phyloP scores from a whole-genome alignment of 2,329 filamentous ascomycete genomes.

The Monilinia aucupariae region DNA sequence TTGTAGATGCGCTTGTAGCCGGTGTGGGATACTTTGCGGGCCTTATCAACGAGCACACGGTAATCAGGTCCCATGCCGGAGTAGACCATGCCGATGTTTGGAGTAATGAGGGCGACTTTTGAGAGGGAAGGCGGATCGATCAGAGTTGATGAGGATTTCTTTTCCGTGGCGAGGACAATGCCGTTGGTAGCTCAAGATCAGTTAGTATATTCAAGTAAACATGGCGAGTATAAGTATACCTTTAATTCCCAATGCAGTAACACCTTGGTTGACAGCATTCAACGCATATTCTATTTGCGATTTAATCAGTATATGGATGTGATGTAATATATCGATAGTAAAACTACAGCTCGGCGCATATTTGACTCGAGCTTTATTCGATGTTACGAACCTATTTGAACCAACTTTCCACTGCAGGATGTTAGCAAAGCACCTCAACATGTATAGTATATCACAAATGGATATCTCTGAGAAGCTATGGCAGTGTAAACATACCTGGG shows the following conservation, averaged over 20 bases:
- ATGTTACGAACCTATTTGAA: constrained; percentile 75
- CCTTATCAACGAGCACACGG: constrained; percentile 93
- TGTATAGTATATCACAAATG: constrained; percentile 17
- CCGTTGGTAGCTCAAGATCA: constrained; percentile 77
- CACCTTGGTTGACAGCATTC: constrained; percentile 98
- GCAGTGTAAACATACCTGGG: constrained; percentile 67
- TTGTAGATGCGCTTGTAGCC: constrained; percentile 99
- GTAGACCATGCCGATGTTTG: constrained; percentile 99
- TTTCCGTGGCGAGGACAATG: constrained; percentile 97
- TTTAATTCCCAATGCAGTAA: constrained; percentile 98
- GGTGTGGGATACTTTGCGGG: constrained; percentile 95
- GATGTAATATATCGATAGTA: constrained; percentile 18
- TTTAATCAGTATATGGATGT: constrained; percentile 22
- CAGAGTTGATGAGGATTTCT: constrained; percentile 97
- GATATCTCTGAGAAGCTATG: constrained; percentile 22
- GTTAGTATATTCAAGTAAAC: not conserved
- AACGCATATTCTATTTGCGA: constrained; percentile 80
- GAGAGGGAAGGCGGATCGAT: constrained; percentile 92
- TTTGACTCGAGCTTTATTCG: constrained; percentile 5
- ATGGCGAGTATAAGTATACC: constrained; percentile 47
- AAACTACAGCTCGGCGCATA: constrained; percentile 15
- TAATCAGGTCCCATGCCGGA: constrained; percentile 99
- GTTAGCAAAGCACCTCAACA: constrained; percentile 24
- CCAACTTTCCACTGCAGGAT: constrained; percentile 80
- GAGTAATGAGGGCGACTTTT: constrained; percentile 96